Conservation (phyloP, 805 yeast species). For the Blastobotrys chiropterorum region DNA sequence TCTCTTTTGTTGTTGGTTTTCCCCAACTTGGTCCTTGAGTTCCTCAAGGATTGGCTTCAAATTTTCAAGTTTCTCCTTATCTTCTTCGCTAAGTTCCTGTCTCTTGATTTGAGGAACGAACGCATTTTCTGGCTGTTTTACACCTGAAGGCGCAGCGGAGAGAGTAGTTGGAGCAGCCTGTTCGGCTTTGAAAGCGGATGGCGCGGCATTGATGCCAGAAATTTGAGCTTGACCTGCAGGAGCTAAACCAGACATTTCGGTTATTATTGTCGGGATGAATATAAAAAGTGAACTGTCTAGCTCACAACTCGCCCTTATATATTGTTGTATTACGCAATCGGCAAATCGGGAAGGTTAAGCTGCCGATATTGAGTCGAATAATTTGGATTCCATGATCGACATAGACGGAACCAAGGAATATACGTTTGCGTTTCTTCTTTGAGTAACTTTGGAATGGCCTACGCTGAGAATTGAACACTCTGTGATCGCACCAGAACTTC, state of each 20-base stretch:
- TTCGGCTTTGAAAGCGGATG: not conserved
- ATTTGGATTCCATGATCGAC: too few species aligned
- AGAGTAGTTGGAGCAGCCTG: not conserved
- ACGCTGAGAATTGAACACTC: too few species aligned
- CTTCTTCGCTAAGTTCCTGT: not conserved
- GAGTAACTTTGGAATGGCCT: too few species aligned
- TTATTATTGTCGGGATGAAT: not conserved
- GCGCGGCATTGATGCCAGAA: not conserved
- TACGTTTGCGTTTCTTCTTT: too few species aligned
- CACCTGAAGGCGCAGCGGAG: too few species aligned
- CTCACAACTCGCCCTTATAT: not conserved
- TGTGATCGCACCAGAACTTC: too few species aligned
- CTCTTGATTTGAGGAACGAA: not conserved
- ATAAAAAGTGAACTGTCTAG: not conserved
- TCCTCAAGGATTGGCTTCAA: not conserved
- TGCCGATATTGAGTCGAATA: too few species aligned
- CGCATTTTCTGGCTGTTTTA: not conserved
- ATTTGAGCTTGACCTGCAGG: not conserved
- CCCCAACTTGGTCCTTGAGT: not conserved
- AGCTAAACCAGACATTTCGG: not conserved
- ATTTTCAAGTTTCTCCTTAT: not conserved
- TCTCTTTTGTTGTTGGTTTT: not conserved
- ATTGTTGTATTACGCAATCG: not conserved
- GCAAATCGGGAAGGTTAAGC: too few species aligned
- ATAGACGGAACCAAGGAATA: too few species aligned